Percentiles rank a stretch among this genome's conserved stretches.
phyloP scores from a whole-genome alignment of 305 asterid species.

The Coffea humblotiana region DNA sequence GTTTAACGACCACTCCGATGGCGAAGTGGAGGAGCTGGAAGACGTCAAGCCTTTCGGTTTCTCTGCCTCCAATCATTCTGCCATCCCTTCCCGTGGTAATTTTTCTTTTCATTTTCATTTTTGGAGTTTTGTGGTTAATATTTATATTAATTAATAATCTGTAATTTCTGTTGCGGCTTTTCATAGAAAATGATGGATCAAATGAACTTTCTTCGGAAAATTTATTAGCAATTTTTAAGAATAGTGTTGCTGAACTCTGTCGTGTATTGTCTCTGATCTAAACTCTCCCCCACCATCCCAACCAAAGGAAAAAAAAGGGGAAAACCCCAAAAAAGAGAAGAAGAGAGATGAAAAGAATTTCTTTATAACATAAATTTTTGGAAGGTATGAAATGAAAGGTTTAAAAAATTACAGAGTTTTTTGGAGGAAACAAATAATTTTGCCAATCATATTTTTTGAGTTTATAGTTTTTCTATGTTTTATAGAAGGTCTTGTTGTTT shows the following conservation, averaged over 20 bases:
- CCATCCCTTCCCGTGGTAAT: conserved; percentile 27
- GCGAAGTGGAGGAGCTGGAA: conserved; percentile 39
- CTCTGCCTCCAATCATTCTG: conserved; percentile 48
- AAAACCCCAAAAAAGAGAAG: neutral
- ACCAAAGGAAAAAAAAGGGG: neutral
- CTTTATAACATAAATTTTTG: neutral
- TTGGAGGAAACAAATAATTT: neutral
- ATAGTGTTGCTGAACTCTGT: neutral
- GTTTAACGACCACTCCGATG: conserved; percentile 61
- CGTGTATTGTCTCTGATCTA: neutral
- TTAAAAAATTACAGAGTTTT: neutral
- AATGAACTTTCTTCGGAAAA: neutral
- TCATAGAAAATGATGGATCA: neutral
- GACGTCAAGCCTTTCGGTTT: conserved; percentile 48
- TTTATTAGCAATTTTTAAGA: neutral
- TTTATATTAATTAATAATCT: neutral
- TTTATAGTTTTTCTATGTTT: neutral
- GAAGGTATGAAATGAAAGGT: neutral
- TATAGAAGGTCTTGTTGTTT: neutral
- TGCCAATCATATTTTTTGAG: neutral
- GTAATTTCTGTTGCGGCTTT: neutral
- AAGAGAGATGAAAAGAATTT: neutral
- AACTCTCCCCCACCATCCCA: neutral
- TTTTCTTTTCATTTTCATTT: neutral
- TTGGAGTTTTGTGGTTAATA: neutral